phyloP scores from a whole-genome alignment of 371 early-diverging fungal genomes.

The Encephalitozoon intestinalis region DNA sequence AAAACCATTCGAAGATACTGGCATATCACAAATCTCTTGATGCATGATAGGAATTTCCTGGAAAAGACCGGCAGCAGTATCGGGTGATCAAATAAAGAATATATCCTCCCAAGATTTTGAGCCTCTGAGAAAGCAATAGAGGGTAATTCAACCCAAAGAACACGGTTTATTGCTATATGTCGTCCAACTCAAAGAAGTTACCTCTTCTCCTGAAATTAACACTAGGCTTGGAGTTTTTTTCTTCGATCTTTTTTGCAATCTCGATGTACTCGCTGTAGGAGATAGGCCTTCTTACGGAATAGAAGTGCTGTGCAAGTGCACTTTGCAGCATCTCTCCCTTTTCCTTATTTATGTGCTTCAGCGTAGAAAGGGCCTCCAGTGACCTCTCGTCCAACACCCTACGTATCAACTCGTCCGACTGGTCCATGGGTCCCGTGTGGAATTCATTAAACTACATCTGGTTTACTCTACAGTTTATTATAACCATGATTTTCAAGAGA shows the following conservation, averaged over 20 bases:
- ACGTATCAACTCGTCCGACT: slow-evolving; percentile 27
- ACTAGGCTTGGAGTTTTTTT: background rate
- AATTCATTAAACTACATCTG: background rate
- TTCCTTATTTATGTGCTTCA: slow-evolving; percentile 36
- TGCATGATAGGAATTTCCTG: background rate
- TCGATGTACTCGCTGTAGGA: slow-evolving; percentile 19
- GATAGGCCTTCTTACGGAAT: background rate
- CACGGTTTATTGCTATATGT: slow-evolving; percentile 6
- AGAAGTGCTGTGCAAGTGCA: slow-evolving; percentile 19
- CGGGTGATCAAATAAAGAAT: background rate
- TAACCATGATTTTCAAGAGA: slow-evolving; percentile 5
- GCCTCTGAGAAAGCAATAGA: too few species aligned
- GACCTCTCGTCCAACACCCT: slow-evolving; percentile 25
- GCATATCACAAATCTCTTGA: slow-evolving; percentile 16
- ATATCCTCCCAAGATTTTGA: background rate
- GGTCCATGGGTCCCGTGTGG: background rate
- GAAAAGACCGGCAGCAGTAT: background rate
- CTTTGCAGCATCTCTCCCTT: slow-evolving; percentile 14
- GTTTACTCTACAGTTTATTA: slow-evolving; percentile 8
- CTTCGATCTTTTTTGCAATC: slow-evolving; percentile 25
- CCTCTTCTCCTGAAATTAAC: slow-evolving; percentile 22
- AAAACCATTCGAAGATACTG: slow-evolving; percentile 41
- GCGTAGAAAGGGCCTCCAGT: background rate
- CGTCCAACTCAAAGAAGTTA: slow-evolving; percentile 20
- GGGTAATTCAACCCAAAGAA: too few species aligned